Evolutionary conservation across 495 filamentous ascomycete species (phyloP).

Genomic region (Emericellopsis terricola): DNA sequence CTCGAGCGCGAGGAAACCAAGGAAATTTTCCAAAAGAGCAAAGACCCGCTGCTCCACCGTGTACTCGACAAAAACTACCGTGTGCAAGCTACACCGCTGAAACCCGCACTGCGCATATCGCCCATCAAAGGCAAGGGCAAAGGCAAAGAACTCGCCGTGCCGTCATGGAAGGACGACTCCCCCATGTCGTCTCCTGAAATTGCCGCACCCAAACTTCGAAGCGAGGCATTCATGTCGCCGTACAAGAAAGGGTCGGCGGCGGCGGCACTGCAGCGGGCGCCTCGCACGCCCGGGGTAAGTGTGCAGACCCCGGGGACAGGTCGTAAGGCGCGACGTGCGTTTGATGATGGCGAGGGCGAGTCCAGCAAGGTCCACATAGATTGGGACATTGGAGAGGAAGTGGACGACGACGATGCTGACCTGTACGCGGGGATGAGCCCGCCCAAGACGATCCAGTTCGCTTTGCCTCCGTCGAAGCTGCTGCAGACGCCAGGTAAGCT

Average conservation of each 20-base stretch:
- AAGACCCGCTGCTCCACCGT: constrained; percentile 68
- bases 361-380: constrained; percentile 27
- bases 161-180: constrained; percentile 28
- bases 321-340: constrained; percentile 25
- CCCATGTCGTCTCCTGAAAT: constrained; percentile 63
- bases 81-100: constrained; percentile 76
- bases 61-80: constrained; percentile 88
- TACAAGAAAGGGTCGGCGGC: constrained; percentile 12
- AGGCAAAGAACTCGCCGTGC: constrained; percentile 5
- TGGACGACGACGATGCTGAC: constrained; percentile 40
- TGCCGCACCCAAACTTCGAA: constrained; percentile 61
- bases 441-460: constrained; percentile 95
- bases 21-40: constrained; percentile 26
- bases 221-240: constrained; percentile 76
- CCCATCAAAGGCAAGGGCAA: constrained; percentile 14
- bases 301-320: constrained; percentile 47
- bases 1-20: constrained; percentile 18
- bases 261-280: constrained; percentile 12
- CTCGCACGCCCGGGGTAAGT: constrained; percentile 55
- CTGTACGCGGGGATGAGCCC: constrained; percentile 59
- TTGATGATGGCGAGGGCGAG: constrained; percentile 11
- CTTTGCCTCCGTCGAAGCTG: constrained; percentile 68
- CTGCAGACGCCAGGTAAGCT: constrained; percentile 77
- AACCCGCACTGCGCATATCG: constrained; percentile 5
- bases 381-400: constrained; percentile 41